Percentiles rank a stretch among this genome's conserved stretches.
phyloP scores from a whole-genome alignment of 2,329 filamentous ascomycete genomes.

The Phialophora expanda region DNA sequence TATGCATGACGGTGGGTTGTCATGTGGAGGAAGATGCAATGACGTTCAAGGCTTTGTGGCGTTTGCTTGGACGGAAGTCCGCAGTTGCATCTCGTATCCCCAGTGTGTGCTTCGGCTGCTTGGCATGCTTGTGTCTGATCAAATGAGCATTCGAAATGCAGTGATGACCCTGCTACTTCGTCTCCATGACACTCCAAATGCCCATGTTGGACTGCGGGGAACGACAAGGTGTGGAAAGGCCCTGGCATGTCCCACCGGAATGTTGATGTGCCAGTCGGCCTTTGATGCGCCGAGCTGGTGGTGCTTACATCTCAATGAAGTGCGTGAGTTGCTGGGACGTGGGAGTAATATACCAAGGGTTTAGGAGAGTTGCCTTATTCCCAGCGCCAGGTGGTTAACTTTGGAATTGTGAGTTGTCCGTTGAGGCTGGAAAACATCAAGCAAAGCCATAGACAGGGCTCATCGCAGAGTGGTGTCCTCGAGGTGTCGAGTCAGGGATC shows the following conservation, averaged over 20 bases:
- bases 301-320: background rate
- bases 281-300: conserved; percentile 15
- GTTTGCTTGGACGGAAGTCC: conserved; percentile 14
- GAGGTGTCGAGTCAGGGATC: background rate
- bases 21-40: conserved; percentile 16
- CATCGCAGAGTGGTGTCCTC: background rate
- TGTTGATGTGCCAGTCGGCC: conserved; percentile 12
- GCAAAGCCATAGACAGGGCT: background rate
- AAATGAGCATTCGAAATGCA: conserved; percentile 15
- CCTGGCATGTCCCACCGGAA: conserved; percentile 6
- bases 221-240: background rate
- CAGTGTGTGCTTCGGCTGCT: conserved; percentile 19
- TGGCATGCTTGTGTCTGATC: conserved; percentile 17
- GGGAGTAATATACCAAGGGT: background rate
- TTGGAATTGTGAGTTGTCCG: background rate
- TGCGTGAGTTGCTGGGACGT: background rate
- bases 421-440: background rate
- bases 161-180: background rate
- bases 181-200: conserved; percentile 9
- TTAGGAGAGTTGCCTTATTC: background rate
- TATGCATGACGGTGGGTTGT: conserved; percentile 19
- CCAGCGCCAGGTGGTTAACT: background rate
- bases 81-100: conserved; percentile 23
- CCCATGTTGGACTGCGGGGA: conserved; percentile 13
- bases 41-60: conserved; percentile 24